Conservation (phyloP, 257 asterid species). For the Rauvolfia tetraphylla region DNA sequence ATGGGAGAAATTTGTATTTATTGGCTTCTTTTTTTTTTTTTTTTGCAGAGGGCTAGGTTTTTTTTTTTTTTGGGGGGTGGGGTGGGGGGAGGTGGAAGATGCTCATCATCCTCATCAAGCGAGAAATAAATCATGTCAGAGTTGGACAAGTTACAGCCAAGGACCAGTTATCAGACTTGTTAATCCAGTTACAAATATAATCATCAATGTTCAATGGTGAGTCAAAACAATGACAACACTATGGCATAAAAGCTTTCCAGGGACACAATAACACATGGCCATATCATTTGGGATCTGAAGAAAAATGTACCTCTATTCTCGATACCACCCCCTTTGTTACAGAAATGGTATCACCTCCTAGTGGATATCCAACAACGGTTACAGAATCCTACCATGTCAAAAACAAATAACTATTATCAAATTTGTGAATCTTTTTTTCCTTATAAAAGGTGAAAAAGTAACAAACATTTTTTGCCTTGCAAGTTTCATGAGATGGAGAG, state of each 20-base stretch:
- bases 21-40: neutral
- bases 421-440: neutral
- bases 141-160: neutral
- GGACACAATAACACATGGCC: neutral
- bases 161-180: neutral
- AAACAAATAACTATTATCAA: constrained; percentile 4
- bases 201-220: neutral
- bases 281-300: constrained; percentile 13
- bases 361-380: constrained; percentile 97
- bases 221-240: neutral
- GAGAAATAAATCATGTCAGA: constrained; percentile 2
- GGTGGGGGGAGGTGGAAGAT: neutral
- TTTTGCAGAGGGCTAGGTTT: no score
- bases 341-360: constrained; percentile 98
- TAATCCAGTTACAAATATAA: neutral
- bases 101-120: neutral
- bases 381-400: constrained; percentile 69
- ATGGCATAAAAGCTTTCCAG: neutral
- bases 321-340: constrained; percentile 98
- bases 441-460: neutral
- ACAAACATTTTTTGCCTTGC: neutral
- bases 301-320: constrained; percentile 79
- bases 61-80: neutral
- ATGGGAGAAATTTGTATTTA: neutral
- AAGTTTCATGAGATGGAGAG: neutral